Conservation (phyloP, 139 green algal species). For the Micractinium conductrix region DNA sequence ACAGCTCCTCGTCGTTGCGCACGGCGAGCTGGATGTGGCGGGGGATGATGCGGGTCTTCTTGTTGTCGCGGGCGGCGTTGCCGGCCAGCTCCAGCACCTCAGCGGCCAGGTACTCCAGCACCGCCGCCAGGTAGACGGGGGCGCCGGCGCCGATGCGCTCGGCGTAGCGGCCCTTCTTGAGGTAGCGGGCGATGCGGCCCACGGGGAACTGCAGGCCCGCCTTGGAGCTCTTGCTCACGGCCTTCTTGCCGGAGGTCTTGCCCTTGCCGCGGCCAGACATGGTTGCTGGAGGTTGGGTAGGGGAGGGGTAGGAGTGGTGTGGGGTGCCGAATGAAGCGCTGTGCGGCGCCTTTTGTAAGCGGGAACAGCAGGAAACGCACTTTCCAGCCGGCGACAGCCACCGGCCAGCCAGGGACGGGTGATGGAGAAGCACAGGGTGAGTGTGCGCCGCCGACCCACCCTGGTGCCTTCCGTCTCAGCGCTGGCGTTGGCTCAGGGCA, state of each 20-base stretch:
- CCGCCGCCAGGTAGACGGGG: conserved; percentile 44
- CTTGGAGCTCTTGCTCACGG: conserved; percentile 83
- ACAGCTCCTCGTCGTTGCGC: conserved; percentile 95
- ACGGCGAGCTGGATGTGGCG: conserved; percentile 93
- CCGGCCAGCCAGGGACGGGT: no score
- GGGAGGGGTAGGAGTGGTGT: no score
- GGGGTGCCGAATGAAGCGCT: no score
- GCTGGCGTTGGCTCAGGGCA: no score
- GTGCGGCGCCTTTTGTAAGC: no score
- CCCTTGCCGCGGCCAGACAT: conserved; percentile 74
- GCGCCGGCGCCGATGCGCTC: conserved; percentile 36
- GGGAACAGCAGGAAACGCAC: no score
- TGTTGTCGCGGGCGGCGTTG: conserved; percentile 91
- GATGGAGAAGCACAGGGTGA: no score
- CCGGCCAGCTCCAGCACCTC: conserved; percentile 66
- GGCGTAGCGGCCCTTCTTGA: conserved; percentile 89
- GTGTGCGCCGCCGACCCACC: no score
- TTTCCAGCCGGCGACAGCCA: no score
- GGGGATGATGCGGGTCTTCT: conserved; percentile 91
- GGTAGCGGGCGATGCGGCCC: conserved; percentile 83
- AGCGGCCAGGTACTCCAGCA: conserved; percentile 73
- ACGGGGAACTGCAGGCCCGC: conserved; percentile 92
- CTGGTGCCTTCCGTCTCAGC: no score
- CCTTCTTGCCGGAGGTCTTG: conserved; percentile 79
- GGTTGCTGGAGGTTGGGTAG: conserved; percentile 17